Base-by-base conservation (phyloP, 805 yeast genomes). In the Komagataella kurtzmanii region DNA sequence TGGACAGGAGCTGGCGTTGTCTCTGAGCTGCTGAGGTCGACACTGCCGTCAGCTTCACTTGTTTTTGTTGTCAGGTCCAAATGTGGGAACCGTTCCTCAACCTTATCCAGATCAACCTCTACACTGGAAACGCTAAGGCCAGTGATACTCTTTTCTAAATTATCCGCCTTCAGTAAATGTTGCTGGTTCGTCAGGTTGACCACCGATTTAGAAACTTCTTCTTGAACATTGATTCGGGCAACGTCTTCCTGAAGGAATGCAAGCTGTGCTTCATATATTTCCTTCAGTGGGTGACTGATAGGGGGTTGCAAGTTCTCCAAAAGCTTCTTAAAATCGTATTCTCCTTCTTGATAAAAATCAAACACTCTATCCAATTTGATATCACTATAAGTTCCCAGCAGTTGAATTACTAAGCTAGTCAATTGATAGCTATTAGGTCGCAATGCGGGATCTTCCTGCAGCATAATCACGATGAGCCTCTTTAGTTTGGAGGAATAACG, bases 391-490 rank as follows among this genome's bases (percentile, higher is more conserved):
- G 77, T 70, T 40, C 79, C 79, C 50, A 80, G 66, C 64, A 89
- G 70, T 47, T 79, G 67, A 63, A 84, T 80, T 43, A 89, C 62
- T 57, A 81, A 86, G 52, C 69, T 65, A 53, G 83, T 61, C 1
- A 91, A 84, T 66, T 90, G 97, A 57, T 81, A 88, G 17, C 88
- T 80, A 63, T 88, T 90, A 2, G 98, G 98, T 60, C 99, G 76
- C 57, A 76, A 71, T 12, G 78, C 62, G 3, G 97, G 96, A 58
- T 84, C 86, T 53, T 87, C 95, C 55, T 86, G 88, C 45, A 91
- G 71, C 82, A 88, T 77, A 24, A 86, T 81, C 45, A 83, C 76
- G 51, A 89, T 84, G 61, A 93, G 71, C 60, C 83, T 83, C 60
- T 83, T 85, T 56, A 93, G 67, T 51, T 82, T 80, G 12, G 82